Conservation (phyloP, 345 rosid genomes). For the Sapria himalayana region DNA sequence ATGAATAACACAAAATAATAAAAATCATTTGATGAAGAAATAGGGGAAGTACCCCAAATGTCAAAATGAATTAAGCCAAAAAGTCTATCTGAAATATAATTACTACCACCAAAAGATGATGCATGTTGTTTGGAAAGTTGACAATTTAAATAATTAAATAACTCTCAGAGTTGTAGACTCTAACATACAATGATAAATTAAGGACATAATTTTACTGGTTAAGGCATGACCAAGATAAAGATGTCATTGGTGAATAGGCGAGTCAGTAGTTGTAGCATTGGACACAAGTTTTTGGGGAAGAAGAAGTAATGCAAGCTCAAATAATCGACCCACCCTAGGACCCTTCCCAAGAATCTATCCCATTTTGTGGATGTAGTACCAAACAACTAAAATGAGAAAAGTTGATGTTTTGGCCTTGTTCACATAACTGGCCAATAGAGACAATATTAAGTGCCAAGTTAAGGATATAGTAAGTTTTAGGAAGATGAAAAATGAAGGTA, state of each 20-base stretch:
- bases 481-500: neutral
- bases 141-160: neutral
- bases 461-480: neutral
- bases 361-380: neutral
- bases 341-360: conserved; percentile 1
- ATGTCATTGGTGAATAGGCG: neutral
- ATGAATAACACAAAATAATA: neutral
- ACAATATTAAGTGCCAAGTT: conserved; percentile 6
- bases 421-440: conserved; percentile 3
- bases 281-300: neutral
- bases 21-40: neutral
- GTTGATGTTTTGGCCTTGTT: neutral
- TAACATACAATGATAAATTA: conserved; percentile 3
- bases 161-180: neutral
- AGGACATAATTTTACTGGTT: neutral
- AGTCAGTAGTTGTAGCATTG: too few species aligned
- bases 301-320: conserved; percentile 3
- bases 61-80: neutral
- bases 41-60: neutral
- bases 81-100: neutral
- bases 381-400: neutral
- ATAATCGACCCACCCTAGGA: neutral
- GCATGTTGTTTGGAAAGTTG: neutral
- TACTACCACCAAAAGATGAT: neutral
- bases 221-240: conserved; percentile 3